Percentiles rank a stretch among this genome's conserved stretches.
phyloP scores from a whole-genome alignment of 768 basidiomycete genomes.

The Boletus pseudopeckii region DNA sequence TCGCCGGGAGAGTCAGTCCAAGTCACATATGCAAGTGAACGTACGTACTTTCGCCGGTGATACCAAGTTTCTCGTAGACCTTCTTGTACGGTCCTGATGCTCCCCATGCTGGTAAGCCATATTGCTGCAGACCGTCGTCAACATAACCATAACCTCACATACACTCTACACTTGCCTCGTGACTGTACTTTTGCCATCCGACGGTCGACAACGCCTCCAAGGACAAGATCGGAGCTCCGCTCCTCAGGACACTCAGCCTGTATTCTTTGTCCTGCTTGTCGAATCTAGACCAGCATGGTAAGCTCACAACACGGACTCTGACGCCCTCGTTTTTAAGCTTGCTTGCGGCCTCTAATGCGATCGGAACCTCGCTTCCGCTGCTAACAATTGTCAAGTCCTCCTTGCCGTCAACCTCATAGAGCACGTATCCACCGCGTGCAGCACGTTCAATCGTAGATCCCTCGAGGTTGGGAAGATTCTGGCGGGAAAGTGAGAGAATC shows the following conservation, averaged over 20 bases:
- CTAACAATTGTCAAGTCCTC: slow-evolving; percentile 90
- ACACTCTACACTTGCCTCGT: slow-evolving; percentile 51
- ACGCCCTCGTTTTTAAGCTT: slow-evolving; percentile 74
- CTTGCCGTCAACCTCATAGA: slow-evolving; percentile 65
- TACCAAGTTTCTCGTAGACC: slow-evolving; percentile 88
- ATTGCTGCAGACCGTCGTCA: slow-evolving; percentile 47
- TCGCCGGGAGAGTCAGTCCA: slow-evolving; percentile 6
- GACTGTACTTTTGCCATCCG: slow-evolving; percentile 89
- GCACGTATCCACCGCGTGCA: slow-evolving; percentile 81
- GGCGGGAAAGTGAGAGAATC: slow-evolving; percentile 76
- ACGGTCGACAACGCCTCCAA: slow-evolving; percentile 80
- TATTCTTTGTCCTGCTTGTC: slow-evolving; percentile 80
- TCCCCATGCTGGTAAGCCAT: slow-evolving; percentile 73
- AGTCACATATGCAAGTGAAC: not conserved
- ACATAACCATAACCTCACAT: not conserved
- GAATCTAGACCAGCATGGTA: slow-evolving; percentile 90
- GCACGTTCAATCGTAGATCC: slow-evolving; percentile 84
- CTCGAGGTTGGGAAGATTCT: slow-evolving; percentile 92
- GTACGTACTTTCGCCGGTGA: slow-evolving; percentile 68
- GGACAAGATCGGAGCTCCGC: slow-evolving; percentile 85
- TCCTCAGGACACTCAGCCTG: slow-evolving; percentile 78
- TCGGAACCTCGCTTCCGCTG: slow-evolving; percentile 84
- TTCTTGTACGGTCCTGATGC: slow-evolving; percentile 87
- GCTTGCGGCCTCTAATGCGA: slow-evolving; percentile 83
- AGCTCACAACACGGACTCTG: slow-evolving; percentile 78